These are phyloP conservation scores for Hordeum pubiflorum DNA, from an alignment of 202 grass and related monocot species.

Conservation along the genomic window DNA sequence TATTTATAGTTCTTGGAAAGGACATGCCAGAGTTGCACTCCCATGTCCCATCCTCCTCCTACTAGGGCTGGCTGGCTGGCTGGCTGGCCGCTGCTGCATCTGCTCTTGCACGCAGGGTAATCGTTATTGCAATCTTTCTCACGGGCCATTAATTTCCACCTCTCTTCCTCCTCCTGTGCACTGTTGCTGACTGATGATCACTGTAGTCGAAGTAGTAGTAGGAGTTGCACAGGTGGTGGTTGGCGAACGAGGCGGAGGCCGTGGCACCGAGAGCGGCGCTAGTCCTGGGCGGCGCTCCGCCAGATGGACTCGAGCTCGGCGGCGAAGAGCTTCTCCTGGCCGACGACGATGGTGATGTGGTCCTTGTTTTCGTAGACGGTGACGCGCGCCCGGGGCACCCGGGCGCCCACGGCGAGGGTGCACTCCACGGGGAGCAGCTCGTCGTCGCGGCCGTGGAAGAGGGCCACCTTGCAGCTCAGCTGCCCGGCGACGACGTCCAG, in stretches of 20 bases:
- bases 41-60: not conserved
- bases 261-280: not conserved
- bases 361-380: conserved; percentile 77
- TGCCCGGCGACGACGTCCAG: conserved; percentile 43
- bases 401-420: conserved; percentile 47
- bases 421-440: conserved; percentile 87
- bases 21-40: not conserved
- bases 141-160: not conserved
- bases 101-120: not conserved
- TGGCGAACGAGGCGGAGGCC: too few species aligned
- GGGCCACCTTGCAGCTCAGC: conserved; percentile 53
- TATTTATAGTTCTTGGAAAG: conserved; percentile 16
- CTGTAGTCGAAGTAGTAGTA: not conserved
- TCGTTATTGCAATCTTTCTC: conserved; percentile 22
- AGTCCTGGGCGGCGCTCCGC: conserved; percentile 33
- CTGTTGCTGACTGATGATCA: not conserved
- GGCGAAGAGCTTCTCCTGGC: conserved; percentile 77
- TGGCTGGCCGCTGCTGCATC: not conserved
- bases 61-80: not conserved
- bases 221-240: too few species aligned
- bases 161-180: not conserved
- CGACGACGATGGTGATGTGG: conserved; percentile 93
- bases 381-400: conserved; percentile 59
- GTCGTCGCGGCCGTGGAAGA: conserved; percentile 85
- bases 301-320: conserved; percentile 82